Base-by-base conservation (phyloP, 352 stramenopile genomes). In the Albugo candida region DNA sequence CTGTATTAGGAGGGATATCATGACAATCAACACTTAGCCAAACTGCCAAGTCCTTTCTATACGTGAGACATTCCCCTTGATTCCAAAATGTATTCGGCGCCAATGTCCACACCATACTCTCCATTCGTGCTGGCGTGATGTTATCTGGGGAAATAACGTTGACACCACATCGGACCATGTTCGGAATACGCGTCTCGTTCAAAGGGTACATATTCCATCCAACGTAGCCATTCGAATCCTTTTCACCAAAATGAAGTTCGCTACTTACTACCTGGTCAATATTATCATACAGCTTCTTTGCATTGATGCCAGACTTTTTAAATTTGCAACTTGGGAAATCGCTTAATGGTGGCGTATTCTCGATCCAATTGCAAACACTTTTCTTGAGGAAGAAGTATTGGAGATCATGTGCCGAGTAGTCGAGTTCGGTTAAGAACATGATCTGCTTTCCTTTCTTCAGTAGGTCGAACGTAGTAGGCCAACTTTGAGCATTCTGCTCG, bases 101-200 rank as follows among this genome's bases (percentile, higher is more conserved):
- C n/a, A n/a, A n/a, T n/a, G n/a, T n/a, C n/a, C n/a, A n/a, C n/a
- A n/a, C n/a, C n/a, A n/a, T n/a, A n/a, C n/a, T n/a, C n/a, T 31
- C n/a, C n/a, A 89, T 81, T 14, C 76, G 73, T 55, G 72, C 81
- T 10, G 76, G 76, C 14, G 76, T 86, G 46, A 89, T 68, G 38
- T 89, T 89, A 47, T 89, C 76, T 0, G 73, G 76, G 36, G 76
- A 89, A 31, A 74, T 67, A n/a, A 86, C 56, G 46, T 86, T 86
- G 21, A 83, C 73, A 0, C 70, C 73, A 45, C 76, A 89, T 21
- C 81, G 58, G 34, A 72, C 49, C 50, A 89, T 48, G 11, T 61
- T 60, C 13, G 76, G 76, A 36, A 89, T 58, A 24, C 65, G 63
- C 24, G 65, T 60, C 34, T 89, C 73, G 41, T 84, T 62, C 17